A percentile compares a stretch with the other conserved stretches of the same genome.
Evolutionary conservation across 2,329 filamentous ascomycete genomes (phyloP).

Genomic region (Aureobasidium leucospermi): DNA sequence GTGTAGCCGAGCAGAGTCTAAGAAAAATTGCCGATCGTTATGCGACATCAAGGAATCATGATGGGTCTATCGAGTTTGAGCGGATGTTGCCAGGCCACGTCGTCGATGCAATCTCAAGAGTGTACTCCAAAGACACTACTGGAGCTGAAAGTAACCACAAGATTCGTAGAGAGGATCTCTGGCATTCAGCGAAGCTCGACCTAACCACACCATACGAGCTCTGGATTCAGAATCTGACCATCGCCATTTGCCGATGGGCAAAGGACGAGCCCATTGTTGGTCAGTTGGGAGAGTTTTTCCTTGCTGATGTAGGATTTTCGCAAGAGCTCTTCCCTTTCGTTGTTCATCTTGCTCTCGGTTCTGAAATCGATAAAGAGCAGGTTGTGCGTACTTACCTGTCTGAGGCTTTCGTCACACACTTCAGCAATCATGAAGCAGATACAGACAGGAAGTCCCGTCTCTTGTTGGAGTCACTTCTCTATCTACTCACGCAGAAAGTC

Average conservation of each 20-base stretch:
- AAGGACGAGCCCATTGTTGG: constrained; percentile 60
- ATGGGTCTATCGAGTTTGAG: constrained; percentile 23
- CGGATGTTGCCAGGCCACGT: constrained; percentile 23
- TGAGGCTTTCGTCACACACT: constrained; percentile 55
- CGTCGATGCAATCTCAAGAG: constrained; percentile 20
- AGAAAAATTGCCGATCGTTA: constrained; percentile 20
- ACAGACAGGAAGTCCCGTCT: constrained; percentile 60
- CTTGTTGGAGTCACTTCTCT: constrained; percentile 72
- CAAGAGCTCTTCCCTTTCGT: constrained; percentile 47
- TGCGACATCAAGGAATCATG: constrained; percentile 15
- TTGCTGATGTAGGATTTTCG: background rate
- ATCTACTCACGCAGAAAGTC: constrained; percentile 72
- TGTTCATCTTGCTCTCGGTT: constrained; percentile 69
- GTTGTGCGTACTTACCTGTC: constrained; percentile 58
- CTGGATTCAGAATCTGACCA: constrained; percentile 23
- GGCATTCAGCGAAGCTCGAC: constrained; percentile 17
- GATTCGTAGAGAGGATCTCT: constrained; percentile 15
- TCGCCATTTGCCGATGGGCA: constrained; percentile 43
- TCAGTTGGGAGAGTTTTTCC: constrained; percentile 40
- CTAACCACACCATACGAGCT: constrained; percentile 14
- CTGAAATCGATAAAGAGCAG: constrained; percentile 57
- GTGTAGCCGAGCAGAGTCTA: constrained; percentile 36
- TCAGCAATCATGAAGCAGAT: constrained; percentile 40
- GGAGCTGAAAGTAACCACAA: background rate
- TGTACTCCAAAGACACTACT: constrained; percentile 20